Base-by-base conservation (phyloP, 306 rosid species). In the Cucurbita argyrosperma region DNA sequence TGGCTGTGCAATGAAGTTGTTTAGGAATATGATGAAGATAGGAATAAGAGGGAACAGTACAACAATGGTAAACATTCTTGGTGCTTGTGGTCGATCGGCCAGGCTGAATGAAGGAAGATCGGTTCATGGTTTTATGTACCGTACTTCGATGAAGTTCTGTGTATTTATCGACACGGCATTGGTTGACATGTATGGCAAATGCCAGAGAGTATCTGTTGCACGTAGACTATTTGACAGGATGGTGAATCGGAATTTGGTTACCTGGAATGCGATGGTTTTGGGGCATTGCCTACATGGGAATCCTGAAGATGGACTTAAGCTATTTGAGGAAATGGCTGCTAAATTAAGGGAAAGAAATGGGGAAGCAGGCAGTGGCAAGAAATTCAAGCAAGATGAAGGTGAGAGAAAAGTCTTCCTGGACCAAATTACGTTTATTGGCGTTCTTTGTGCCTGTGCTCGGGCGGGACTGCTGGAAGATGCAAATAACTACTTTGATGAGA, bases 401-500 rank as follows among this genome's bases (percentile, higher is more conserved):
- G 21, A 37, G 66, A 74, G 13, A 10, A 81, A 72, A 62, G 73
- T 85, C 10, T 23, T 76, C 40, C 96, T 96, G 0, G 91, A 91
- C 84, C 86, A 83, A 81, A 79, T 86, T 40, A 87, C 92, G 62
- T 91, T 86, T 46, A 75, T 87, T 1, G 97, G 96, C 12, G 64
- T 87, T 73, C 83, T 89, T 7, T 89, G 92, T 39, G 96, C 96
- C 19, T 91, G 96, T 76, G 87, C 97, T n/a, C 83, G 92, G 65
- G 80, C 85, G 2, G 87, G 83, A 77, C 52, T 83, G 66, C 79
- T 91, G 74, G 45, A 50, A 8, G 84, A 85, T 77, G 96, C 89
- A 1, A 74, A 74, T 82, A 79, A 61, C 53, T 87, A 87, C 84
- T 88, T 87, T 70, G 54, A 79, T 9, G 83, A 85, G 76, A 87